Conservation (phyloP, 1,284 basidiomycete species). For the Rhodotorula mucilaginosa region DNA sequence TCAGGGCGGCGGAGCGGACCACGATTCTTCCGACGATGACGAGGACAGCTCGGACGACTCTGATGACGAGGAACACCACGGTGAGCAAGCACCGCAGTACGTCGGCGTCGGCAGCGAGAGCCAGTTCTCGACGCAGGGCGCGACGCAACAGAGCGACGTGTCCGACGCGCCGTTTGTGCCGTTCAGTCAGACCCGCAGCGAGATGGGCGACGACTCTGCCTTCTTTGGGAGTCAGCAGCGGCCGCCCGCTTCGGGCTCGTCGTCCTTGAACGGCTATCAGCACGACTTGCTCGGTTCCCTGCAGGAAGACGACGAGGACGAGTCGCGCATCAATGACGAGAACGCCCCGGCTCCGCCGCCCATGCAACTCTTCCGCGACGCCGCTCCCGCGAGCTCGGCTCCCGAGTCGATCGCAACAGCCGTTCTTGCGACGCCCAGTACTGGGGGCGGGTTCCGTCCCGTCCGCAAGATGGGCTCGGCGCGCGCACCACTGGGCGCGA, state of each 20-base stretch:
- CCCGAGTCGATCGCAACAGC: slow-evolving; percentile 21
- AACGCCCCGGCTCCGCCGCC: neutral
- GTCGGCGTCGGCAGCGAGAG: slow-evolving; percentile 3
- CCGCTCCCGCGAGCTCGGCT: neutral
- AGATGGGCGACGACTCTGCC: slow-evolving; percentile 28
- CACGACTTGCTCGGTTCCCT: slow-evolving; percentile 1
- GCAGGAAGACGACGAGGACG: slow-evolving; percentile 19
- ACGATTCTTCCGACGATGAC: slow-evolving; percentile 46
- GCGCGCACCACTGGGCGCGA: slow-evolving; percentile 37
- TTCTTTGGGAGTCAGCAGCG: slow-evolving; percentile 14
- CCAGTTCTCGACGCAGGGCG: slow-evolving; percentile 25
- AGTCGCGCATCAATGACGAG: slow-evolving; percentile 4
- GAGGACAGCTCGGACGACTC: slow-evolving; percentile 22
- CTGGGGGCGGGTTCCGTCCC: slow-evolving; percentile 24
- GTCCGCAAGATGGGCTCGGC: slow-evolving; percentile 8
- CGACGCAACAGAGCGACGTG: slow-evolving; percentile 21
- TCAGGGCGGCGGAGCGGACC: slow-evolving; percentile 37
- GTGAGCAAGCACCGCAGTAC: slow-evolving; percentile 17
- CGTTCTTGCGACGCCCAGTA: slow-evolving; percentile 14
- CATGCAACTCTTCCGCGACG: slow-evolving; percentile 4
- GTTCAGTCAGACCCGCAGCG: slow-evolving; percentile 32
- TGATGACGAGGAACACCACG: slow-evolving; percentile 18
- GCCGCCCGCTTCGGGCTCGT: neutral
- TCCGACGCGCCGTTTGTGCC: slow-evolving; percentile 27
- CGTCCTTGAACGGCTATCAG: neutral